Base-by-base conservation (phyloP, 129 eudicot genomes). In the Chrysanthemum makinoi region DNA sequence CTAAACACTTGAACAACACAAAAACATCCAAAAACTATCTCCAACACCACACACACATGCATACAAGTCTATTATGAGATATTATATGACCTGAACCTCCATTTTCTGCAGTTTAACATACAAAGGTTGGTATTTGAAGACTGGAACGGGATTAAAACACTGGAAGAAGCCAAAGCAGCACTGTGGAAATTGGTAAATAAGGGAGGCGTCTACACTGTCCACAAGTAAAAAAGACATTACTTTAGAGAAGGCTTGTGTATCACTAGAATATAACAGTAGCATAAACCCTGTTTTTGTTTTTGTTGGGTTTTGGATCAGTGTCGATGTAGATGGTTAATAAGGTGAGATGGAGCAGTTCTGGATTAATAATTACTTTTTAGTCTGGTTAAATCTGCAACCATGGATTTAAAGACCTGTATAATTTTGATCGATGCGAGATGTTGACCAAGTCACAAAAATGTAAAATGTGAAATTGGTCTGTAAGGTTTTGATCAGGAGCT, bases 101-200 rank as follows among this genome's bases (percentile, higher is more conserved):
- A 1, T 35, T 62, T 62, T 7, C 70, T 20, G 20, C 20, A 20
- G 20, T 20, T 20, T 20, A 20, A 20, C 20, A 20, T 20, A 20
- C 20, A 20, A 20, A 20, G 20, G 20, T 20, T 20, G 20, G 20
- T 20, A 20, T 20, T 20, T 20, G 20, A 20, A 22, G 24, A 22
- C 24, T 22, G 1, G 24, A 22, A 22, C 24, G 24, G 24, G 24
- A 22, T 22, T 22, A 22, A 95, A 81, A 95, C 99, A 3, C 85
- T 95, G 18, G 99, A 95, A 77, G 92, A 90, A 65, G 99, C 97
- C 0, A 22, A 22, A 22, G 24, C 24, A 22, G 24, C 24, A 22
- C 24, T 22, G 1, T 22, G 24, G 24, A 17, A 95, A 62, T 65
- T 90, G 52, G 70, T 91, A 63, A 69, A 83, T 73, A 79, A 74